Conservation (phyloP, 345 rosid species). For the Euphorbia pulcherrima region DNA sequence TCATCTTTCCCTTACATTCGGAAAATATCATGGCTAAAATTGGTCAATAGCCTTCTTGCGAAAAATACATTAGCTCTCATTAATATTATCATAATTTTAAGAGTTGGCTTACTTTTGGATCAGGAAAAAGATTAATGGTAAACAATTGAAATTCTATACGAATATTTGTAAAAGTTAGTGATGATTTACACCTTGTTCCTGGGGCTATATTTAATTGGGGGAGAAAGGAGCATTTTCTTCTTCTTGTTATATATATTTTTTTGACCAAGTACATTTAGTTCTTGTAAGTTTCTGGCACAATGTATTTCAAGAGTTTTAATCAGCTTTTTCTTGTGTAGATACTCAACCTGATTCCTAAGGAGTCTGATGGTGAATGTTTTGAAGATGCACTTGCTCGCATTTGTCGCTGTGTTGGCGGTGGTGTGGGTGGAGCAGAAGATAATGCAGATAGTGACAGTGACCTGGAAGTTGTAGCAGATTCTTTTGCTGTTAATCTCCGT, state of each 20-base stretch:
- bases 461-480: slow-evolving; percentile 94
- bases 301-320: neutral
- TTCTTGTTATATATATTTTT: too few relatives aligned
- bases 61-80: neutral
- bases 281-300: neutral
- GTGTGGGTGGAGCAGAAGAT: slow-evolving; percentile 85
- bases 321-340: slow-evolving; percentile 40
- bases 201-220: neutral
- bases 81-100: neutral
- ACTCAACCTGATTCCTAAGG: slow-evolving; percentile 75
- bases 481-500: slow-evolving; percentile 70
- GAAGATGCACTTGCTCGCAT: slow-evolving; percentile 91
- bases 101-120: neutral
- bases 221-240: neutral
- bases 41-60: neutral
- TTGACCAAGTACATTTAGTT: neutral
- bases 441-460: slow-evolving; percentile 95
- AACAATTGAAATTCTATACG: neutral
- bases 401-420: slow-evolving; percentile 90
- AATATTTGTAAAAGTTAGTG: neutral
- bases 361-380: slow-evolving; percentile 71
- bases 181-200: neutral
- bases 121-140: neutral
- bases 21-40: neutral
- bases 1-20: neutral